Evolutionary conservation across 805 yeast species (phyloP), one percentile per base, ranked within the genome.

Genomic region (Metschnikowia hibisci): DNA sequence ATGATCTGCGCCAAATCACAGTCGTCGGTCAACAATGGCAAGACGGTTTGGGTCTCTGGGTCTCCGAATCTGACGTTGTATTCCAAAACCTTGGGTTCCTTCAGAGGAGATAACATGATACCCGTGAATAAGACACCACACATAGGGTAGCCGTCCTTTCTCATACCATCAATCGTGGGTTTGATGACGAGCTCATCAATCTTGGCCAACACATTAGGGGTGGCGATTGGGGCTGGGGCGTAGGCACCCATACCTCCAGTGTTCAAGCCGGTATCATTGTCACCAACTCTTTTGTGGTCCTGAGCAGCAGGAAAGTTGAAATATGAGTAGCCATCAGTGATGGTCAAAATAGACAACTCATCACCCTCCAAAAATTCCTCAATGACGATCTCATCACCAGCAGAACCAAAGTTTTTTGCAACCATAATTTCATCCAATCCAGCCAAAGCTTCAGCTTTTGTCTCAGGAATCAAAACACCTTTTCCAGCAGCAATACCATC

Each of bases 181-280:
- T 84, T 81, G 57, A 95, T 77, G 56, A 95, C 77, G n/a, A 76
- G 72, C 37, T 73, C 69, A 58, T 89, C 81, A 60, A 93, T 89
- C 64, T 81, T 73, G 48, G 74, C 69, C 56, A 90, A 65, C 29
- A 93, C 62, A 18, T 76, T 73, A 2, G 87, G 81, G 14, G 97
- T 87, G 14, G 95, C 98, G 50, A 88, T 74, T 44, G 99, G 99
- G 9, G 98, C 95, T 26, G 99, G 99, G 6, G 98, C 93, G 60
- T 93, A 93, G 6, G 98, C 96, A 51, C 99, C 99, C 99, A 93
- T 93, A 51, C 99, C 99, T 54, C 99, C 99, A 30, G 99, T 93
- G 70, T 93, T 93, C 50, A 91, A 76, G 20, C 99, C 99, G 31
- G 81, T 72, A 64, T 93, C 99, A 47, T 90, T 90, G 58, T 95